Base-by-base conservation (phyloP, 2,329 filamentous ascomycete species). In the Alternaria brassicicola region DNA sequence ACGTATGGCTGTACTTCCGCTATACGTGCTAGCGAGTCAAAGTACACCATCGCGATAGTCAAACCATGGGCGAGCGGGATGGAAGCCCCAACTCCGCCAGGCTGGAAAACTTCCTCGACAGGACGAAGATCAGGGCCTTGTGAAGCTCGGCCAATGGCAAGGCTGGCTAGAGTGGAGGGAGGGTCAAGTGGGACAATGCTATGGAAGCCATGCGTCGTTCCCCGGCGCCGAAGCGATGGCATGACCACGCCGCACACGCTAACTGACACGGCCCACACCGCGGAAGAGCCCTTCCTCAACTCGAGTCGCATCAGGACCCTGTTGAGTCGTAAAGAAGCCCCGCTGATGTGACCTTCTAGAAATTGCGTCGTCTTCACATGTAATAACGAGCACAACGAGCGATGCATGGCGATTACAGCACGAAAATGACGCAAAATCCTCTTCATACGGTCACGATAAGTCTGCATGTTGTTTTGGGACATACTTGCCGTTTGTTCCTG, bases 191-290 rank as follows among this genome's bases (percentile, higher is more conserved):
- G 39, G 59, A 63, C 60, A 64, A 65, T 63, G 69, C 73, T 71
- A 73, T 72, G 75, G 75, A 75, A 76, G 75, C 75, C 68, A 76
- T 62, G 51, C 57, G 48, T 50, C 57, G 63, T 77, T 78, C 76
- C 76, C 76, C 76, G 76, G 70, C 69, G 67, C 73, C 70, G 68
- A 63, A 65, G 58, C 63, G 59, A 57, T 72, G 71, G 70, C 70
- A 69, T 61, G 61, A 62, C 61, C 59, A 69, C 61, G 62, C 65
- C 63, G 64, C 62, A 58, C 62, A 62, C 57, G 36, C 41, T 53
- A 59, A 51, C 63, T 60, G 62, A 60, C 57, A 64, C 64, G 48
- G 59, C 42, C 57, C 59, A 62, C 49, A 51, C 45, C 54, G 55
- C 61, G 70, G 70, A 71, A 70, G 64, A 54, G 62, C 59, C 61